These are phyloP conservation scores for Mycena epipterygia DNA, from an alignment of 768 basidiomycete species.

Conservation along the genomic window DNA sequence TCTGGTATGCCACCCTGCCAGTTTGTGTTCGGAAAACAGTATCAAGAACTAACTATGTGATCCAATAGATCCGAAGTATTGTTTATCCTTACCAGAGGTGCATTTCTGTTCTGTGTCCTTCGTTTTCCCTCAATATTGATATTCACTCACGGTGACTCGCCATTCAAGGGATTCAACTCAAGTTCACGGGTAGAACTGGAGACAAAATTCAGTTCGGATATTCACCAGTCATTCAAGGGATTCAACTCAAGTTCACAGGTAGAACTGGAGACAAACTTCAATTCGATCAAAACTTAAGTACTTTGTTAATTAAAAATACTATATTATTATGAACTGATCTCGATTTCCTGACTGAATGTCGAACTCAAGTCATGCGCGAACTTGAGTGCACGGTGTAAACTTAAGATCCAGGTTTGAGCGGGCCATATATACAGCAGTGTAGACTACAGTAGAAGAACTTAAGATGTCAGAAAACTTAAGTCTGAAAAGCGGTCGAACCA, in stretches of 20 bases:
- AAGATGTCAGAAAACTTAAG: background rate
- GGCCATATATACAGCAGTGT: background rate
- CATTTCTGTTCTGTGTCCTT: background rate
- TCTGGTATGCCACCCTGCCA: conserved; percentile 11
- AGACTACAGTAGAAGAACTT: conserved; percentile 6
- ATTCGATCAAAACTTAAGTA: conserved; percentile 2
- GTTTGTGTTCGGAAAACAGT: conserved; percentile 6
- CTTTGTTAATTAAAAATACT: conserved; percentile 11
- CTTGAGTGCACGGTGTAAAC: conserved; percentile 5
- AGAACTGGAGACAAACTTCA: conserved; percentile 3
- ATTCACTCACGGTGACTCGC: background rate
- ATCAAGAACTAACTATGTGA: conserved; percentile 11
- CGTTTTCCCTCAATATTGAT: background rate
- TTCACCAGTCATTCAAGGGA: conserved; percentile 3
- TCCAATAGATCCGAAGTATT: conserved; percentile 5
- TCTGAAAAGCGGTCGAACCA: background rate
- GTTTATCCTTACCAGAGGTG: conserved; percentile 6
- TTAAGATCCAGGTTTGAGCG: background rate
- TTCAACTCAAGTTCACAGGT: conserved; percentile 2
- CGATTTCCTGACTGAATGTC: background rate
- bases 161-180: conserved; percentile 8
- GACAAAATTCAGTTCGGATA: background rate
- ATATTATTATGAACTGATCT: conserved; percentile 6
- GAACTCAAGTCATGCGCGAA: conserved; percentile 2
- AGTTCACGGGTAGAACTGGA: conserved; percentile 1